phyloP scores from a whole-genome alignment of 257 asterid genomes.

The Dorcoceras hygrometricum region DNA sequence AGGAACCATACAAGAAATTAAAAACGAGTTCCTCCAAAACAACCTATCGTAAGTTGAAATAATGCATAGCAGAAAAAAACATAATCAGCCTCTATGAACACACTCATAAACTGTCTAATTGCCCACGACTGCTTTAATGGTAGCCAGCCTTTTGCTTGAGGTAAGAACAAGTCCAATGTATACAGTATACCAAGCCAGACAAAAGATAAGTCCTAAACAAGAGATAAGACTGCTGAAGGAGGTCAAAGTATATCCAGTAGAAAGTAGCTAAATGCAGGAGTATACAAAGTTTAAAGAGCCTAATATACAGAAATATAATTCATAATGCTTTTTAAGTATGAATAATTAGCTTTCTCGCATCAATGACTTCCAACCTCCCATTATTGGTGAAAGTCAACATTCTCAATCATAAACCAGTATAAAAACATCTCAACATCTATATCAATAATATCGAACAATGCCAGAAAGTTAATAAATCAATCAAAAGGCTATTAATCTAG shows the following conservation, averaged over 20 bases:
- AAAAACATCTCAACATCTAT: neutral
- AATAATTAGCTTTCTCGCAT: neutral
- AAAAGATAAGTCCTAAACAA: no score
- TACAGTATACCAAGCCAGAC: neutral
- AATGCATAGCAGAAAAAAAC: conserved; percentile 7
- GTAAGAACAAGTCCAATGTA: neutral
- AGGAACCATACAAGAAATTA: conserved; percentile 1
- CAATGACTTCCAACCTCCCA: neutral
- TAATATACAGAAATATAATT: no score
- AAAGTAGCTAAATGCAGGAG: no score
- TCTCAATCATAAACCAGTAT: neutral
- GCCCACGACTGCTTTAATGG: neutral
- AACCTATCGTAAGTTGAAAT: neutral
- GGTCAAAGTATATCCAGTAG: no score
- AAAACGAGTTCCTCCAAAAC: neutral
- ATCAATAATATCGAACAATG: neutral
- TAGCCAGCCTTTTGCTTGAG: neutral
- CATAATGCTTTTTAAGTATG: neutral
- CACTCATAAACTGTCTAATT: conserved; percentile 1
- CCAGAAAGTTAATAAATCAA: neutral
- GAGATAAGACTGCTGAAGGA: no score
- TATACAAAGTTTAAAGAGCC: no score
- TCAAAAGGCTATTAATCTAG: neutral
- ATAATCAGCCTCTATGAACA: neutral
- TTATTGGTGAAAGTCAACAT: neutral